Evolutionary conservation across 2,329 filamentous ascomycete species (phyloP), one percentile per base, ranked within the genome.

Genomic region (Fusarium bulbicola): DNA sequence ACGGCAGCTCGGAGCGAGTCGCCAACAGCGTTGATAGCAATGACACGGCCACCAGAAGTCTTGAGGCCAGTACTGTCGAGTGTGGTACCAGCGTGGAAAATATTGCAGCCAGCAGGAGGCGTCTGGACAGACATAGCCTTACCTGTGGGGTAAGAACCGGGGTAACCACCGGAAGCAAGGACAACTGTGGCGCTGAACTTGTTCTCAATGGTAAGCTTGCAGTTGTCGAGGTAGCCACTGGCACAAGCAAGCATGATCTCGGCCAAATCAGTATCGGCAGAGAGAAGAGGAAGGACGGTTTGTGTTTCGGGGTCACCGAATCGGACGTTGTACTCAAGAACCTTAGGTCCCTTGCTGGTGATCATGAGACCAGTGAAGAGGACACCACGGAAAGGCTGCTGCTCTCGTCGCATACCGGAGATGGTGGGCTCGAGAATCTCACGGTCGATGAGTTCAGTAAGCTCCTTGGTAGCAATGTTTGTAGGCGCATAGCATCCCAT

Each of bases 401-500:
- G 89, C 79, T 98, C 95, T 70, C 89, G 88, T 77, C 92, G 89
- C 94, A 98, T 95, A 65, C 95, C 95, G 67, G 94, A 89, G 68
- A 98, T 90, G 6, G 95, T 98, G 12, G 95, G 95, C 81, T 95
- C 90, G n/a, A 98, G 88, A 61, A 98, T 92, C 39, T 92, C 93
- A 63, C 87, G 87, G 80, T 98, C 92, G 69, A 99, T 91, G 68
- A 91, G 87, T 24, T 92, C 92, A 24, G 96, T 88, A n/a, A 97
- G 86, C 69, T 92, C 90, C 58, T 91, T 89, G 0, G 92, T 92
- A 36, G 92, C 91, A 77, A 95, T 92, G 72, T 90, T 92, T 4
- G 95, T 97, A n/a, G 93, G 93, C 21, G 95, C 95, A 82, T 98
- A 98, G 80, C 95, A 97, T 58, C 96, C 96, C 96, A 98, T 98